Conservation (phyloP, 2,329 filamentous ascomycete genomes). For the Teratosphaeria pseudoeucalypti region DNA sequence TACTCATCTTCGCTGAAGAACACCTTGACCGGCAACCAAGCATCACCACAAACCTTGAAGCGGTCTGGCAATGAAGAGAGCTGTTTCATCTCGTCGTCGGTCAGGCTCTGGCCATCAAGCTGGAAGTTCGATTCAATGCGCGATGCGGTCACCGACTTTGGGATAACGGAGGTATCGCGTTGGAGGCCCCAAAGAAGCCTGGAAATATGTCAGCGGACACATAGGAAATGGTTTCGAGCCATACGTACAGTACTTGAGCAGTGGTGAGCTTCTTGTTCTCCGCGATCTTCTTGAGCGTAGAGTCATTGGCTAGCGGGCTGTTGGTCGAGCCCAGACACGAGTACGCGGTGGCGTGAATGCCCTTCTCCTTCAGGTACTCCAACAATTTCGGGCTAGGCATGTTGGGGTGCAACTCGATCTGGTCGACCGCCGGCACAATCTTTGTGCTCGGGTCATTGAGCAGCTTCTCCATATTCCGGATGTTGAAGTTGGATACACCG, state of each 20-base stretch:
- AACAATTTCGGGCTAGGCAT: slow-evolving; percentile 72
- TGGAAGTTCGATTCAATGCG: slow-evolving; percentile 70
- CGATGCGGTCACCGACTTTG: slow-evolving; percentile 66
- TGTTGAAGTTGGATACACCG: slow-evolving; percentile 70
- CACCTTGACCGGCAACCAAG: slow-evolving; percentile 58
- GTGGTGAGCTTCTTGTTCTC: slow-evolving; percentile 56
- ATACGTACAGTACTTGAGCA: slow-evolving; percentile 56
- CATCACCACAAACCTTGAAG: slow-evolving; percentile 73
- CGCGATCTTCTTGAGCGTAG: slow-evolving; percentile 48
- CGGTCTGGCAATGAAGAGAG: slow-evolving; percentile 60
- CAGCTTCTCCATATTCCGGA: slow-evolving; percentile 65
- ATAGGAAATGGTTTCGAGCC: not conserved
- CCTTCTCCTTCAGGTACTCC: slow-evolving; percentile 60
- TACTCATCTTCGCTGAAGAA: slow-evolving; percentile 80
- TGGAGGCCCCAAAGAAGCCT: slow-evolving; percentile 66
- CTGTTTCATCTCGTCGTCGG: slow-evolving; percentile 58
- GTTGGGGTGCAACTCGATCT: slow-evolving; percentile 72
- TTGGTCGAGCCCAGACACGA: slow-evolving; percentile 62
- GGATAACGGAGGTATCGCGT: slow-evolving; percentile 73
- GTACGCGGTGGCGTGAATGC: slow-evolving; percentile 66
- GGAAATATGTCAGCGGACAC: slow-evolving; percentile 2
- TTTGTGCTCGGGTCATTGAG: slow-evolving; percentile 55
- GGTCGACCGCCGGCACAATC: slow-evolving; percentile 61
- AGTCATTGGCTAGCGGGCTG: slow-evolving; percentile 59
- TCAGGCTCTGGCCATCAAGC: slow-evolving; percentile 61